Evolutionary conservation across 805 yeast genomes (phyloP), one percentile per base, ranked within the genome.

Genomic region (Schwanniomyces occidentalis): DNA sequence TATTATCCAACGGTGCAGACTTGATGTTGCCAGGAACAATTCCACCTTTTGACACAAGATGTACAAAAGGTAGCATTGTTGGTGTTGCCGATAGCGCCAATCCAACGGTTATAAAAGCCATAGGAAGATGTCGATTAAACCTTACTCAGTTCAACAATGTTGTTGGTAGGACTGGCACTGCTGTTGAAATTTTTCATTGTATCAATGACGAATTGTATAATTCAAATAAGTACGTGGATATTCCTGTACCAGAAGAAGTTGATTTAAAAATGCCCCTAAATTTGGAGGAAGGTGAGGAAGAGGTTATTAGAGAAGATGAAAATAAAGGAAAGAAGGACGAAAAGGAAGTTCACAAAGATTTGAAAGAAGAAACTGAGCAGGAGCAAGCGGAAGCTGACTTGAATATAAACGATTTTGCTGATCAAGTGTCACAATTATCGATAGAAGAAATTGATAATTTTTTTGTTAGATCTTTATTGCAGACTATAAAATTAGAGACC

Each of bases 1-100:
- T 78, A 8, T 61, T 89, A n/a, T 62, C 70, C 20, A 77, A 76
- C 38, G 96, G 97, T 8, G 96, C 98, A 0, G 75, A 85, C 48
- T 59, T 85, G 42, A 84, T 85, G 89, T 65, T 83, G 21, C 85
- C 89, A 3, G 95, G 95, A 0, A 72, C 79, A 4, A 51, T 73
- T 4, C 76, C 78, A 0, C 82, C 82, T 2, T 80, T 84, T 47
- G 85, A 82, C 30, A 27, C 44, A 0, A 46, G 71, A 4, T 65
- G 75, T 4, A 48, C 43, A 3, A 61, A 59, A 29, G 95, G 88
- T 0, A 50, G 70, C 0, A 52, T 86, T 3, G 95, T 89, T 13
- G 95, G 85, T 1, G 70, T 91, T 16, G 87, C 82, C 0, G 76
- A 78, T 42, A 64, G 70, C 18, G 69, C 73, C 10, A 53, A 69